Base-by-base conservation (phyloP, 768 basidiomycete genomes). In the Hygrophorus russula region DNA sequence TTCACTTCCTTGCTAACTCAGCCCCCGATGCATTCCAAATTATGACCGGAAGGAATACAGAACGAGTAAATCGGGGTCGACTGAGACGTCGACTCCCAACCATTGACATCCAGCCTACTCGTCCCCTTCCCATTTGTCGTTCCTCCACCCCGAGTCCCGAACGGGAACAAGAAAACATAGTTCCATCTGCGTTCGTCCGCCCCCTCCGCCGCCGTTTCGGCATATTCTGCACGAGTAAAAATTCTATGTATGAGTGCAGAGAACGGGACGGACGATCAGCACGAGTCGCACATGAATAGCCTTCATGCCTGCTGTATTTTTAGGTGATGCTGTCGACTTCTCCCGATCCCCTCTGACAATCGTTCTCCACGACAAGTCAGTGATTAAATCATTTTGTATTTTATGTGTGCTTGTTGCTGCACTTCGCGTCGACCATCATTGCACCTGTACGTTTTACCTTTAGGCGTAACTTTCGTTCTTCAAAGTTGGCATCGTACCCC, bases 171-270 rank as follows among this genome's bases (percentile, higher is more conserved):
- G 55, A 66, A 44, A 58, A 56, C 46, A 41, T 50, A n/a, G 48
- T 40, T 2, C 56, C 53, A n/a, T 38, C 51, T 11, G 41, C 53
- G 18, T 53, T 47, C 30, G 49, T 62, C 14, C 49, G 56, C n/a
- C 55, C 56, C 9, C 28, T 58, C 8, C 54, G 50, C 27, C 56
- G 58, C 12, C 58, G 64, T 12, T 67, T 64, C 53, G 66, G 66
- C 5, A 66, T 68, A 51, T 68, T 66, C 36, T 61, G 60, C 48
- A 67, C 61, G 3, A 54, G 60, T 8, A 65, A 65, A 42, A 54
- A 52, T n/a, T 64, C 65, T 2, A 60, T 62, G 57, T 52, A 54
- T 36, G 49, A 49, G 39, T 46, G 45, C 35, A 43, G 45, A 27
- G 51, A 42, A 10, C 39, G 41, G 9, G 35, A 41, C 34, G 47